Evolutionary conservation across 345 rosid genomes (phyloP), one percentile per base, ranked within the genome.

Genomic region (Passiflora organensis): DNA sequence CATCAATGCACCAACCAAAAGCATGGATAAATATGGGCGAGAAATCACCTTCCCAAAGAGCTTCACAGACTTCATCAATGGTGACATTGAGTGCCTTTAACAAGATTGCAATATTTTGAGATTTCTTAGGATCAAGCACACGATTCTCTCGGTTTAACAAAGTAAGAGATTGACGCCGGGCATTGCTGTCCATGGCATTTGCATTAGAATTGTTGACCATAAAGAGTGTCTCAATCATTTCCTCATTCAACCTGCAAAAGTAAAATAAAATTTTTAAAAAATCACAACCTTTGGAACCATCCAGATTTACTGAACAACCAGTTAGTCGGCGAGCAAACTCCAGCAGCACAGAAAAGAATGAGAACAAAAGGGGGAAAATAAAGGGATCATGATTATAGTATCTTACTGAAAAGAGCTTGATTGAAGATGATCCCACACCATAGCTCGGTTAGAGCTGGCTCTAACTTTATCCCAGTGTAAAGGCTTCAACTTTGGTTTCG

Each of bases 381-480:
- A n/a, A n/a, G n/a, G n/a, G n/a, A 8, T 28, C 34, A 28, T 28
- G 34, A 28, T 28, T 3, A 28, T 6, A 51, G 24, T 12, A 56
- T 71, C 99, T 85, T 59, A 94, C 97, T 89, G 91, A 72, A 94
- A 94, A 4, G 97, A 89, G 76, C 90, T 89, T 36, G 95, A 71
- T 70, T 77, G 81, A 21, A 89, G 65, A 76, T 89, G 96, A 72
- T 94, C 99, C 97, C 99, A 94, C 72, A 83, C 97, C 86, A 83
- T 94, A 48, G 66, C 95, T 46, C 88, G 83, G 61, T 81, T 91
- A 0, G 99, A 93, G 72, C 88, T 86, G 13, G 97, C 95, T 58
- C 86, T 69, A 60, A 93, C 99, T 79, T 93, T 93, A 65, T 93
- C 99, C 99, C 99, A 93, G 43, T 93, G 97, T 64, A 93, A 78